Evolutionary conservation across 2,329 filamentous ascomycete species (phyloP), one percentile per base, ranked within the genome.

Genomic region (Fusarium bulbicola): DNA sequence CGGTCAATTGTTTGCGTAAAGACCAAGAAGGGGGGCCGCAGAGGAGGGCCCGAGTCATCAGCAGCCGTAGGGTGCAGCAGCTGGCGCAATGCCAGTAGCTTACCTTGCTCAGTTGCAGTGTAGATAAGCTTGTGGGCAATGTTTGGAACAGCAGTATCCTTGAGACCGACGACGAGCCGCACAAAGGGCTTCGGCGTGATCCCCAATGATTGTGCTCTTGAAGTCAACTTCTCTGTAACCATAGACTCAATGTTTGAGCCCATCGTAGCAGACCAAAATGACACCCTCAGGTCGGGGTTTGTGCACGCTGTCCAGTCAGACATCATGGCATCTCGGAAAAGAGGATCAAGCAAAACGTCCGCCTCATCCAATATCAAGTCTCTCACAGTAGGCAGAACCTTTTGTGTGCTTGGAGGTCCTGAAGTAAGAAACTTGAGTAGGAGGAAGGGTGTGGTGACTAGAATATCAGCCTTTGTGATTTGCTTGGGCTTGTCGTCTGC

Each of bases 231-330:
- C n/a, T 90, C 88, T 12, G 88, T 88, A 52, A 94, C 89, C 13
- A 98, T 85, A 26, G 91, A 86, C 83, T 99, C 96, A 46, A 98
- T 93, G 76, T 92, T 96, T 21, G 95, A 97, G 7, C 93, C 94
- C 92, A 99, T 98, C 0, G 96, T 99, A 20, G 96, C 96, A 20
- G 96, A 98, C 95, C 95, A 99, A 68, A 97, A 91, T 15, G 93
- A 94, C 7, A 94, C 87, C 30, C 91, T 89, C 14, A 98, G 85
- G n/a, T 87, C 83, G 7, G 89, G 86, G 74, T 92, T 91, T 6
- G 86, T 90, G 81, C 95, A 95, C 7, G 93, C 89, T 46, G 90
- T 89, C 95, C 95, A 98, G 70, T 98, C 91, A 8, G 89, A 88
- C 42, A 97, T 85, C 0, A 95, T 98, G 81, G 98, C 95, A 28